Conservation (phyloP, 495 filamentous ascomycete genomes). For the Neurospora hispaniola region DNA sequence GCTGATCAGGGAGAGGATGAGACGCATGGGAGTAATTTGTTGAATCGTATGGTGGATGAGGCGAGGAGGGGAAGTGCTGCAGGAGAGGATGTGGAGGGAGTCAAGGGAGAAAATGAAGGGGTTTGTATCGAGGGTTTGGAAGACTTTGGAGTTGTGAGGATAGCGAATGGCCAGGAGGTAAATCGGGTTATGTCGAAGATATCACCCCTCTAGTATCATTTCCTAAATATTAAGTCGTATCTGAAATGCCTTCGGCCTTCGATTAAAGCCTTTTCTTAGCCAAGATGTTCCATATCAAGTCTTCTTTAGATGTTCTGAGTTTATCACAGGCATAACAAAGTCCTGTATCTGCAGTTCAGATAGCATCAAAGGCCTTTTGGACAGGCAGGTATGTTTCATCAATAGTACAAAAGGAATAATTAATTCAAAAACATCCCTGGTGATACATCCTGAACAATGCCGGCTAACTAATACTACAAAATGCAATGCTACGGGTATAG, state of each 20-base stretch:
- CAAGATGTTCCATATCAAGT: neutral
- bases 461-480: neutral
- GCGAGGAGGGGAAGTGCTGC: neutral
- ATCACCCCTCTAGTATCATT: accelerated
- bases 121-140: constrained; percentile 22
- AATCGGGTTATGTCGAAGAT: neutral
- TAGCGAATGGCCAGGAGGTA: neutral
- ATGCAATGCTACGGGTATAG: neutral
- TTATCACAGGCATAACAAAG: no score
- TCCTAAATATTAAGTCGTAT: neutral
- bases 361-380: neutral
- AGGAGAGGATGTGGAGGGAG: constrained; percentile 41
- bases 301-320: neutral
- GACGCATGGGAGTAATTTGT: no score
- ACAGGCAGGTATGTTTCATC: neutral
- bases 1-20: no score
- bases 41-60: no score
- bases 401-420: neutral
- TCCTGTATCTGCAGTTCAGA: no score
- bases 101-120: constrained; percentile 37
- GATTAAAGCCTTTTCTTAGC: neutral
- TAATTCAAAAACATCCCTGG: neutral
- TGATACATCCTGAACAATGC: neutral
- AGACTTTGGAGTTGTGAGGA: neutral
- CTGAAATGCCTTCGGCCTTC: neutral